phyloP scores from a whole-genome alignment of 176 grass and related monocot species.

The Alopecurus myosuroides region DNA sequence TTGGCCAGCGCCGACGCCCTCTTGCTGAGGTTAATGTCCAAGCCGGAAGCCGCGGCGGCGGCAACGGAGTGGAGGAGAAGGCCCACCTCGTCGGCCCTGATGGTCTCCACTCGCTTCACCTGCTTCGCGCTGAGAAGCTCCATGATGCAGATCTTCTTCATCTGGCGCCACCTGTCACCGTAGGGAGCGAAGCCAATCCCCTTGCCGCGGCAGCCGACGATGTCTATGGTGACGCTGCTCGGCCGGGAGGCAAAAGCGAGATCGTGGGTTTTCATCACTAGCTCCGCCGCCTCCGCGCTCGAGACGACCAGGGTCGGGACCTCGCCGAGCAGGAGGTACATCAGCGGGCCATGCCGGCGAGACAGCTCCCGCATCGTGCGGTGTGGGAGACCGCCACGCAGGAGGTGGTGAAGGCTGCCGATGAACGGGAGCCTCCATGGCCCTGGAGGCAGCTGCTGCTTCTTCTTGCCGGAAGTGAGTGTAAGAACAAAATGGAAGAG shows the following conservation, averaged over 20 bases:
- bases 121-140: background rate
- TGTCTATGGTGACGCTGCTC: background rate
- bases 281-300: background rate
- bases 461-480: background rate
- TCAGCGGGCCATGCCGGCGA: background rate
- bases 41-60: background rate
- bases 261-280: conserved; percentile 16
- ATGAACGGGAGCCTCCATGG: conserved; percentile 18
- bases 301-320: conserved; percentile 7
- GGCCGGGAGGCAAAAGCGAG: background rate
- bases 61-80: background rate
- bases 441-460: background rate
- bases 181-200: background rate
- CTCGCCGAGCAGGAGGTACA: conserved; percentile 17
- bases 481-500: background rate
- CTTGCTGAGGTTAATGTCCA: background rate
- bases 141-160: background rate
- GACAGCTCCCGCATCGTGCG: background rate
- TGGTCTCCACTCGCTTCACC: conserved; percentile 6
- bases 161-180: background rate
- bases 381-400: background rate
- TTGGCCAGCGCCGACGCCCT: background rate
- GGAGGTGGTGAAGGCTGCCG: conserved; percentile 10
- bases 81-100: background rate
- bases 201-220: background rate